Evolutionary conservation across 1,284 basidiomycete genomes (phyloP).

Genomic region (Leccinum griseonigrum): DNA sequence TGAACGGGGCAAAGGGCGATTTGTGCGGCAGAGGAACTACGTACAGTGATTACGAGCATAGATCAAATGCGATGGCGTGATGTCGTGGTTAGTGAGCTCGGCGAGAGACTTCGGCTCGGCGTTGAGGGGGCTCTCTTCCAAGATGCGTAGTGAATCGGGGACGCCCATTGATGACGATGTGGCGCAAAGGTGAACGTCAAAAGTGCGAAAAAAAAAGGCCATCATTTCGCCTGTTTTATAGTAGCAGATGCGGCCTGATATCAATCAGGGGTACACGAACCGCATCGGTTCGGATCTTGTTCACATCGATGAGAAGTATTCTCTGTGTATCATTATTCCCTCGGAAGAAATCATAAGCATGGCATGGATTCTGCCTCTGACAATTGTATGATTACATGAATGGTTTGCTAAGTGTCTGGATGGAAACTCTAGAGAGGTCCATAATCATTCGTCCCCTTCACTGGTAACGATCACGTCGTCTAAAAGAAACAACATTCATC

Average conservation of each 20-base stretch:
- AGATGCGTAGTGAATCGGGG: conserved; percentile 13
- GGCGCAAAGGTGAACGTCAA: background rate
- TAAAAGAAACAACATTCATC: conserved; percentile 11
- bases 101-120: conserved; percentile 28
- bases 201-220: background rate
- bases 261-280: background rate
- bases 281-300: background rate
- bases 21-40: conserved; percentile 4
- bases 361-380: background rate
- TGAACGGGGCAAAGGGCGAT: background rate
- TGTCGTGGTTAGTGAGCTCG: conserved; percentile 23
- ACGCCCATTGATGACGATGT: conserved; percentile 18
- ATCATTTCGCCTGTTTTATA: background rate
- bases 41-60: conserved; percentile 33
- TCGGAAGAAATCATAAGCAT: background rate
- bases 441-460: conserved; percentile 28
- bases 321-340: background rate
- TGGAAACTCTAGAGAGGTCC: conserved; percentile 18
- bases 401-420: conserved; percentile 18
- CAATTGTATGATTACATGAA: conserved; percentile 26
- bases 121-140: conserved; percentile 23
- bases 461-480: conserved; percentile 33
- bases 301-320: background rate
- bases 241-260: background rate
- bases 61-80: conserved; percentile 25